Conservation (phyloP, 2,329 filamentous ascomycete genomes). For the Bertia moriformis region DNA sequence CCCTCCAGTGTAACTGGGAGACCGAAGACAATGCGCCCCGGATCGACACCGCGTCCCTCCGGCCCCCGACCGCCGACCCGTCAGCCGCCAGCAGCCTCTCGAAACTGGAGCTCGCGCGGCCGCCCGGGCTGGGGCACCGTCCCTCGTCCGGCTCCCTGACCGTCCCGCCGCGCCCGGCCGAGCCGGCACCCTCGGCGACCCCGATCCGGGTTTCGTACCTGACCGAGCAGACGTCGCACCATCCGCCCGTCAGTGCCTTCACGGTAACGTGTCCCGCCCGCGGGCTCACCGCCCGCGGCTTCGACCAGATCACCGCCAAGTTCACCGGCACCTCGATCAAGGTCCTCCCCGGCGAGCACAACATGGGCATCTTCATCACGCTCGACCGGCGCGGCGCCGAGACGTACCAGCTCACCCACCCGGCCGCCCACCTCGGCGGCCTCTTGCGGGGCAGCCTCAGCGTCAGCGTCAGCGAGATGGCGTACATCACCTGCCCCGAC, state of each 20-base stretch:
- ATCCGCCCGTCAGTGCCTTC: slow-evolving; percentile 92
- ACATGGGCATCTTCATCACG: slow-evolving; percentile 88
- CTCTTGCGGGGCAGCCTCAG: slow-evolving; percentile 72
- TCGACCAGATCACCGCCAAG: slow-evolving; percentile 92
- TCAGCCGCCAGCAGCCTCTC: slow-evolving; percentile 13
- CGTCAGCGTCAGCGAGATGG: slow-evolving; percentile 78
- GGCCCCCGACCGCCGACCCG: slow-evolving; percentile 12
- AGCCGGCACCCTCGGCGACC: slow-evolving; percentile 7
- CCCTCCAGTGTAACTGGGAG: slow-evolving; percentile 76
- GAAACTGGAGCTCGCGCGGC: slow-evolving; percentile 8
- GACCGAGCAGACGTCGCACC: slow-evolving; percentile 94
- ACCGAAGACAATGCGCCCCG: slow-evolving; percentile 63
- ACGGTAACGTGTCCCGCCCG: slow-evolving; percentile 84
- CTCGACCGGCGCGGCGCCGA: slow-evolving; percentile 69
- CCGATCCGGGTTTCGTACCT: slow-evolving; percentile 77
- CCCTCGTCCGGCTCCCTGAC: slow-evolving; percentile 32
- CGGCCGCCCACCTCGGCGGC: slow-evolving; percentile 81
- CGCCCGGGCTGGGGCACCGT: slow-evolving; percentile 22
- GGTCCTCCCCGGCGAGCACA: slow-evolving; percentile 82
- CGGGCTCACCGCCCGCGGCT: slow-evolving; percentile 74
- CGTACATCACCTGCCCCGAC: slow-evolving; percentile 77
- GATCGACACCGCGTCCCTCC: slow-evolving; percentile 34
- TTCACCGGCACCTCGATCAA: slow-evolving; percentile 93
- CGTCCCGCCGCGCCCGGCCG: slow-evolving; percentile 33
- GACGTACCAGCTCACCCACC: slow-evolving; percentile 89